Base-by-base conservation (phyloP, 169 alveolate species). In the Sarcocystis neurona region DNA sequence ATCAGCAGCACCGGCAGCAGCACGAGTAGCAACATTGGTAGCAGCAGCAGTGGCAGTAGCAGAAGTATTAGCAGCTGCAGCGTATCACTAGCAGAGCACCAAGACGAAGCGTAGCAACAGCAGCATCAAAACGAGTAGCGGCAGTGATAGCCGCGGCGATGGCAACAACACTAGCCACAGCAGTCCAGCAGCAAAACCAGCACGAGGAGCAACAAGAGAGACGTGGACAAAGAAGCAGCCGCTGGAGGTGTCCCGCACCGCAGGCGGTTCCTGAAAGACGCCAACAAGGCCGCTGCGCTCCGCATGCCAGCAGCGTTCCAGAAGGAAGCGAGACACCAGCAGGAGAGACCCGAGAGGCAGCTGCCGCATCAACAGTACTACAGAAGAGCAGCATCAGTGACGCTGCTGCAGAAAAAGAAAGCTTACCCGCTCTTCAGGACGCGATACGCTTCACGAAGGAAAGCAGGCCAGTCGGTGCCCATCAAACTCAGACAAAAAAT, bases 391-490 rank as follows among this genome's bases (percentile, higher is more conserved):
- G 66, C 66, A 23, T 12, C 23, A 53, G 23, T 53, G 12, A 12
- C 23, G 30, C 23, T 53, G 23, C 12, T 53, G 66, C 66, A 15
- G 12, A n/a, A n/a, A n/a, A n/a, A n/a, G 41, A 15, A 23, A 34
- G 53, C 90, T 77, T 43, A 89, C 92, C 89, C 68, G 5, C 60
- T 37, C 86, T 89, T 94, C 32, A 94, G 84, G 80, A 94, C 82
- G 68, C 98, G 95, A 0, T 91, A 90, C 27, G 97, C 97, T 77
- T 96, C 98, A 79, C 58, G 48, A 0, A 96, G 39, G 89, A 95
- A 96, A 10, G 92, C 46, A 2, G 97, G 97, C 98, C 98, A 96
- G 72, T 96, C 97, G 2, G 63, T 46, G 27, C 98, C 98, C 98
- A 96, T 96, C 77, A 96, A 80, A 87, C 97, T 94, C 63, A 96